Conservation (phyloP, 2,329 filamentous ascomycete genomes). For the Truncatella angustata region DNA sequence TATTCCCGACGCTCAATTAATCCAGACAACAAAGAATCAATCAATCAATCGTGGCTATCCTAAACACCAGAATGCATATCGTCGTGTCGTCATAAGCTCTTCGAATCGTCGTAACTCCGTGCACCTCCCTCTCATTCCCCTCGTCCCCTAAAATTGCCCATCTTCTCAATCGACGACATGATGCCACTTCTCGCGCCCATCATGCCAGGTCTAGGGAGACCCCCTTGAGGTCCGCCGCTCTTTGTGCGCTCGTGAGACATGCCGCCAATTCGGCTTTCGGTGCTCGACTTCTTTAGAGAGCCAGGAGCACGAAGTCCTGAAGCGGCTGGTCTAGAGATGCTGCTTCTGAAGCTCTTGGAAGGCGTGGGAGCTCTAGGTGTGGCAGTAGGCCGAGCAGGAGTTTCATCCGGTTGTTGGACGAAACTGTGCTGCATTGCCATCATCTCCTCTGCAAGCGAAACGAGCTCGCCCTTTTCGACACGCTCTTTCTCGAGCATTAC, state of each 20-base stretch:
- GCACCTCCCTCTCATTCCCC: conserved; percentile 19
- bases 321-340: conserved; percentile 40
- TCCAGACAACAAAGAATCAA: not conserved
- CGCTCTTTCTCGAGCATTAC: conserved; percentile 70
- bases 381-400: conserved; percentile 14
- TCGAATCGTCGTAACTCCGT: not conserved
- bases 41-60: conserved; percentile 3
- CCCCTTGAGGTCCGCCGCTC: conserved; percentile 37
- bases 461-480: conserved; percentile 80
- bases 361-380: conserved; percentile 17
- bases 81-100: not conserved
- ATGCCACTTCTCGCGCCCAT: conserved; percentile 63
- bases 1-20: not conserved
- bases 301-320: conserved; percentile 63
- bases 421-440: conserved; percentile 63
- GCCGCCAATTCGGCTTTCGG: conserved; percentile 47
- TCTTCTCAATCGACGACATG: conserved; percentile 83
- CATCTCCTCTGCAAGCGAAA: conserved; percentile 81
- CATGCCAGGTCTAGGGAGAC: conserved; percentile 49
- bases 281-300: conserved; percentile 37
- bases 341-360: conserved; percentile 43
- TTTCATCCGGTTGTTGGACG: conserved; percentile 29
- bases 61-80: conserved; percentile 9
- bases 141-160: conserved; percentile 64
- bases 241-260: conserved; percentile 43